Percentiles rank a stretch among this genome's conserved stretches.
Evolutionary conservation across 495 filamentous ascomycete species (phyloP).

Genomic region (Aspergillus ellipticus): DNA sequence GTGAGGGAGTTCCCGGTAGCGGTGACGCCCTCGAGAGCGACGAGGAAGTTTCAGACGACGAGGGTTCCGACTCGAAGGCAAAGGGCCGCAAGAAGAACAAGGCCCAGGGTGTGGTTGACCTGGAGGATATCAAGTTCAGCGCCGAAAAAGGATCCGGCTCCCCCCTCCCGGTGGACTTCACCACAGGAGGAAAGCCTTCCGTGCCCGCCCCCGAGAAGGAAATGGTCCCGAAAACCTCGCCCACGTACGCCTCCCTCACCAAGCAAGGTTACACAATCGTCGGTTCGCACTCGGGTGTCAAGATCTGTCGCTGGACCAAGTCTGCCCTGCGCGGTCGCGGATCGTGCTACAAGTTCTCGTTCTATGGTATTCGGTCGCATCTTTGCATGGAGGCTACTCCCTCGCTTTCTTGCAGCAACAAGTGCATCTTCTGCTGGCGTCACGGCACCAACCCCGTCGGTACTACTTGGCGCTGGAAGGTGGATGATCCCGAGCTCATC

Average conservation of each 20-base stretch:
- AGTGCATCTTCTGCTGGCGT: constrained; percentile 98
- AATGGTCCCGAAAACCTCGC: constrained; percentile 89
- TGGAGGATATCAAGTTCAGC: constrained; percentile 78
- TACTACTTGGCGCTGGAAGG: constrained; percentile 93
- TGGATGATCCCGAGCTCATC: constrained; percentile 84
- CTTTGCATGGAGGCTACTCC: constrained; percentile 98
- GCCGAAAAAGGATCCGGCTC: constrained; percentile 26
- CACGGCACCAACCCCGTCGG: constrained; percentile 96
- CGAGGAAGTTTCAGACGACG: constrained; percentile 60
- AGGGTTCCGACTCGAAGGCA: constrained; percentile 34
- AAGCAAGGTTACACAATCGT: constrained; percentile 97
- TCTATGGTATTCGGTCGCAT: constrained; percentile 94
- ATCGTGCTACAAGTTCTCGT: constrained; percentile 94
- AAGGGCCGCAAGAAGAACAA: constrained; percentile 34
- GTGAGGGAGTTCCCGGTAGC: constrained; percentile 76
- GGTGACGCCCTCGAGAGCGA: constrained; percentile 82
- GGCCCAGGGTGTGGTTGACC: constrained; percentile 57
- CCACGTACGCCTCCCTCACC: constrained; percentile 81
- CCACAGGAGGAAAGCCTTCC: constrained; percentile 56
- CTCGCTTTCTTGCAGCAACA: constrained; percentile 92
- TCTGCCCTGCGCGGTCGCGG: constrained; percentile 92
- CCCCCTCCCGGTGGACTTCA: constrained; percentile 83
- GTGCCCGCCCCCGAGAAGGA: constrained; percentile 57
- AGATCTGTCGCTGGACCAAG: constrained; percentile 98
- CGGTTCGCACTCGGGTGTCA: constrained; percentile 92